Evolutionary conservation across 2,329 filamentous ascomycete genomes (phyloP), one percentile per base, ranked within the genome.

Genomic region (Hypocreales sp.): DNA sequence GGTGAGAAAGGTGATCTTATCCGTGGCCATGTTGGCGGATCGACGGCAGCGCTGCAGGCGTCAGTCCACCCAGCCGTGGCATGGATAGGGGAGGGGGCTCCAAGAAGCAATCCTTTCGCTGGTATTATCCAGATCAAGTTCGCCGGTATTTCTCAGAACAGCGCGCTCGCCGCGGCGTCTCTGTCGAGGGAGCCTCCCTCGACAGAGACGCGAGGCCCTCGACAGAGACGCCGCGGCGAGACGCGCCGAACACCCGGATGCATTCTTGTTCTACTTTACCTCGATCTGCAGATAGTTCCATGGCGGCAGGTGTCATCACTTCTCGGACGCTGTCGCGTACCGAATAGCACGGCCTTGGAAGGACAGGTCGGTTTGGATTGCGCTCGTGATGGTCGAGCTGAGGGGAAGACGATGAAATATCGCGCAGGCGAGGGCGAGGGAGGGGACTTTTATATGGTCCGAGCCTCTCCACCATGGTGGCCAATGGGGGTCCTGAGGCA

Each of bases 71-170:
- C 15, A 20, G 17, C 8, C 8, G 12, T 40, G 29, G 28, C 31
- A 15, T 31, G 34, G 32, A 38, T 36, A 42, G 28, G 25, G 25
- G 14, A 31, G 32, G 45, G 50, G 49, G 51, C 37, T 44, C 57
- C 64, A 71, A 71, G 69, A 76, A 77, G 77, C 77, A 81, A 70
- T 81, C 72, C 77, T 81, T 81, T 75, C 78, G 77, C 77, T 79
- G 74, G 74, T 66, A 79, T 80, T 79, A 76, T 74, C 72, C 73
- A 79, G 74, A 79, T 80, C 76, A 81, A 81, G 76, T 82, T 80
- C 65, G 60, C 60, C 73, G 74, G 74, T 79, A 75, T 78, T 67
- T 79, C 73, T 79, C 72, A 79, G 72, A 75, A 48, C 50, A 45
- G 44, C 40, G 41, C 42, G 40, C 37, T 41, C 31, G 31, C 27